Evolutionary conservation across 2,329 filamentous ascomycete genomes (phyloP).

Genomic region (Fusarium abutilonis): DNA sequence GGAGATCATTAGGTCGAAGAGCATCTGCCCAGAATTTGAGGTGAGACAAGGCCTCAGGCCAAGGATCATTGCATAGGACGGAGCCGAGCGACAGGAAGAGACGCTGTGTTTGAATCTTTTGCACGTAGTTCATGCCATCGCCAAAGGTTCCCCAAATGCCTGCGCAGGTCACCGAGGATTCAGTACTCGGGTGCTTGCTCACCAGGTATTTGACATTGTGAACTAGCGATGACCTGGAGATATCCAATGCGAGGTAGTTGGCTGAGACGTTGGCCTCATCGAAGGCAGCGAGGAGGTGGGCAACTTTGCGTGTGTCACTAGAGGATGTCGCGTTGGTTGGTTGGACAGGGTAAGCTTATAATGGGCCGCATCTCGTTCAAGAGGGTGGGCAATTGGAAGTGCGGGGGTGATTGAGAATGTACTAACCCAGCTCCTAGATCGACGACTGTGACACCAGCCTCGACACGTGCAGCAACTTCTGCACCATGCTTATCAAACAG

Average conservation of each 20-base stretch:
- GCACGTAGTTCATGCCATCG: constrained; percentile 49
- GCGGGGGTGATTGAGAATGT: constrained; percentile 22
- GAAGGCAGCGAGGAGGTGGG: constrained; percentile 51
- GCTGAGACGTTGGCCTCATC: constrained; percentile 45
- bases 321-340: constrained; percentile 22
- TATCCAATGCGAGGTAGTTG: constrained; percentile 55
- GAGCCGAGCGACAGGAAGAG: constrained; percentile 56
- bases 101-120: constrained; percentile 46
- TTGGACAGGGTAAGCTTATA: constrained; percentile 34
- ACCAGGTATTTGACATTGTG: constrained; percentile 50
- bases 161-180: constrained; percentile 48
- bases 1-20: constrained; percentile 49
- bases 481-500: constrained; percentile 50
- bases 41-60: constrained; percentile 49
- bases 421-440: constrained; percentile 57
- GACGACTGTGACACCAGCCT: constrained; percentile 49
- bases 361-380: constrained; percentile 10
- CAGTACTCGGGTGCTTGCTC: constrained; percentile 41
- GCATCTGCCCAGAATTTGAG: constrained; percentile 51
- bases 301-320: constrained; percentile 55
- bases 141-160: constrained; percentile 55
- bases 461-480: constrained; percentile 48
- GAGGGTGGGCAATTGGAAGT: constrained; percentile 18
- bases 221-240: constrained; percentile 51
- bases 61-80: constrained; percentile 55